A percentile compares a stretch with the other conserved stretches of the same genome.
phyloP scores from a whole-genome alignment of 306 rosid genomes.

The Hylodesmum podocarpum region DNA sequence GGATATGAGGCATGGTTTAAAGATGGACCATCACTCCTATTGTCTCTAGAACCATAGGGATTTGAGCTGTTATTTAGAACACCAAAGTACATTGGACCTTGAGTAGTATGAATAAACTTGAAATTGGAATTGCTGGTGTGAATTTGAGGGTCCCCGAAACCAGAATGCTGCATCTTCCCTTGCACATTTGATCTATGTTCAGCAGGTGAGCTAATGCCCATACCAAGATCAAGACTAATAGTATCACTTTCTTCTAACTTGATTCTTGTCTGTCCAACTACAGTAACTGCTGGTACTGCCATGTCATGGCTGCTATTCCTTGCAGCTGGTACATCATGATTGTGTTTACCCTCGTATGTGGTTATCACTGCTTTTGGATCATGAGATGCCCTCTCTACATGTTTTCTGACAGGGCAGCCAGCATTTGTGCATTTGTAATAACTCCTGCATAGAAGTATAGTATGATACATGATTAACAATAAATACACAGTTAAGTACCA shows the following conservation, averaged over 20 bases:
- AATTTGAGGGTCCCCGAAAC: slow-evolving; percentile 47
- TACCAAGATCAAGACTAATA: slow-evolving; percentile 94
- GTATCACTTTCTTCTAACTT: slow-evolving; percentile 72
- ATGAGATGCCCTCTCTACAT: slow-evolving; percentile 97
- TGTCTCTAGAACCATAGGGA: slow-evolving; percentile 74
- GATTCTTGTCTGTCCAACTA: slow-evolving; percentile 44
- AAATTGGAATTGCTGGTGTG: slow-evolving; percentile 55
- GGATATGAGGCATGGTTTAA: slow-evolving; percentile 70
- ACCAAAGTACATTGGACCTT: slow-evolving; percentile 56
- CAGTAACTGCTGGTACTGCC: slow-evolving; percentile 47
- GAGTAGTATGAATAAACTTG: slow-evolving; percentile 52
- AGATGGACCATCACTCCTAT: slow-evolving; percentile 51
- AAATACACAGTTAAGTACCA: slow-evolving; percentile 1
- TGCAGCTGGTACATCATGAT: slow-evolving; percentile 94
- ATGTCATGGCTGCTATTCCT: slow-evolving; percentile 80
- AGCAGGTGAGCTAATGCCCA: slow-evolving; percentile 63
- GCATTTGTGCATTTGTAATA: slow-evolving; percentile 95
- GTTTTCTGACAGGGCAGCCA: slow-evolving; percentile 95
- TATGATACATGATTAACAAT: slow-evolving; percentile 31
- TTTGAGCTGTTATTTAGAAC: slow-evolving; percentile 56
- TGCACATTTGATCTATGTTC: slow-evolving; percentile 60
- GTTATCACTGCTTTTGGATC: slow-evolving; percentile 98
- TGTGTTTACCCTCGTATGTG: slow-evolving; percentile 93
- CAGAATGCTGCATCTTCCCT: slow-evolving; percentile 48
- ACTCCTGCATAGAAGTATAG: slow-evolving; percentile 63